These are phyloP conservation scores for Lipomyces spencermartinsiae DNA, from an alignment of 805 yeast genomes.

Conservation along the genomic window DNA sequence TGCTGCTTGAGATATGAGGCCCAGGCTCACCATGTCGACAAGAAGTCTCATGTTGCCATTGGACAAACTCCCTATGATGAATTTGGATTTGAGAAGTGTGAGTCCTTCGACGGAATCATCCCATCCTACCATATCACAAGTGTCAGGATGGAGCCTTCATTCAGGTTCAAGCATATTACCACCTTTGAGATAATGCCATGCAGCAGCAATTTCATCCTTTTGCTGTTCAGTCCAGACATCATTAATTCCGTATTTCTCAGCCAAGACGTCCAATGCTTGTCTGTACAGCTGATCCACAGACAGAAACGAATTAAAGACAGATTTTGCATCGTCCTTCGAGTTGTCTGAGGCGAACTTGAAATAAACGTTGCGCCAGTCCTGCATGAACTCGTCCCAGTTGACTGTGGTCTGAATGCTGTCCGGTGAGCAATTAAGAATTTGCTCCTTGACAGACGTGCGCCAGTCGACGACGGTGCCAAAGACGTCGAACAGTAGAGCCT, in stretches of 20 bases:
- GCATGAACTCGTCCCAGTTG: constrained; percentile 27
- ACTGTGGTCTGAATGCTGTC: constrained; percentile 6
- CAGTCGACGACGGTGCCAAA: constrained; percentile 38
- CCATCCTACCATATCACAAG: constrained; percentile 26
- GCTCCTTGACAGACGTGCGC: constrained; percentile 25
- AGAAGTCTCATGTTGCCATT: constrained; percentile 34
- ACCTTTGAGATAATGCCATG: constrained; percentile 35
- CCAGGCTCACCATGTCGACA: constrained; percentile 32
- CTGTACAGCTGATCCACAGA: constrained; percentile 31
- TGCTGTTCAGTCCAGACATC: constrained; percentile 21
- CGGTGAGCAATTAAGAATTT: constrained; percentile 14
- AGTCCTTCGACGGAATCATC: constrained; percentile 33
- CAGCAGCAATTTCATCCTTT: constrained; percentile 27
- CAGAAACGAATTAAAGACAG: constrained; percentile 12
- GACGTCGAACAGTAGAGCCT: constrained; percentile 33
- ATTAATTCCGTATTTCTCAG: constrained; percentile 19
- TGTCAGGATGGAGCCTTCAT: background rate
- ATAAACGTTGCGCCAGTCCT: constrained; percentile 34
- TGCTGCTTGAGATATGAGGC: background rate
- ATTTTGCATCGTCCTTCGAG: constrained; percentile 2
- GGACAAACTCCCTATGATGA: constrained; percentile 31
- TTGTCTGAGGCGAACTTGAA: constrained; percentile 17
- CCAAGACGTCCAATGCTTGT: constrained; percentile 13
- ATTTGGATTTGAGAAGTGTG: constrained; percentile 25
- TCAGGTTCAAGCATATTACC: background rate